Evolutionary conservation across 148 eudicot genomes (phyloP).

Genomic region (Polygonum aviculare): DNA sequence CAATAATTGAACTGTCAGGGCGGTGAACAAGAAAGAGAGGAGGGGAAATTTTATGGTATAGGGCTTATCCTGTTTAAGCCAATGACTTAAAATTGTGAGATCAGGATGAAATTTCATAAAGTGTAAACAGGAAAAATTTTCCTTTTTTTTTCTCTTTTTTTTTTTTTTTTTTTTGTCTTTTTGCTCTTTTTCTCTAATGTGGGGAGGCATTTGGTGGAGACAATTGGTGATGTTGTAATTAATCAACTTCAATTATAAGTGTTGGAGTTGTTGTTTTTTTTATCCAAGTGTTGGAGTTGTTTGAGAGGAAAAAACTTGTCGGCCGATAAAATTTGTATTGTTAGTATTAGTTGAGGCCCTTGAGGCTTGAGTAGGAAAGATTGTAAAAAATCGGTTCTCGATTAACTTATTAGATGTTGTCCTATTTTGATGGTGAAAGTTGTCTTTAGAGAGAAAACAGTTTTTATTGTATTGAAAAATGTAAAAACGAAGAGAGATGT

Average conservation of each 20-base stretch:
- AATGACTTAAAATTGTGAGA: neutral
- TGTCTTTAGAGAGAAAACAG: no score
- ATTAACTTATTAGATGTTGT: no score
- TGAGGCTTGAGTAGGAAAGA: no score
- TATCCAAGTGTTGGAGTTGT: neutral
- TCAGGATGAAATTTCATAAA: constrained; percentile 5
- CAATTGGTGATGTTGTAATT: neutral
- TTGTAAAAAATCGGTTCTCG: no score
- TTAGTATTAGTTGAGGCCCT: neutral
- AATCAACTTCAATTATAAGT: neutral
- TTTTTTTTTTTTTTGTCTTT: neutral
- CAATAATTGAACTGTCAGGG: constrained; percentile 3
- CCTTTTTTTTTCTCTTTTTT: neutral
- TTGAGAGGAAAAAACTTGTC: neutral
- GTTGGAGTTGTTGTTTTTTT: neutral
- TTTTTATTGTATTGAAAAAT: no score
- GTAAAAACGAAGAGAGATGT: no score
- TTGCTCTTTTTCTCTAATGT: neutral
- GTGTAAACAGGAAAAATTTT: neutral
- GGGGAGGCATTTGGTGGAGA: neutral
- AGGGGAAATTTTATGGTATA: neutral
- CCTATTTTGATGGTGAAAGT: no score
- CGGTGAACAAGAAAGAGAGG: neutral
- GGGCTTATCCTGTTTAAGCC: constrained; percentile 6
- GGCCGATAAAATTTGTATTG: neutral